Conservation (phyloP, 2,329 filamentous ascomycete species). For the Amauroascus verrucosus region DNA sequence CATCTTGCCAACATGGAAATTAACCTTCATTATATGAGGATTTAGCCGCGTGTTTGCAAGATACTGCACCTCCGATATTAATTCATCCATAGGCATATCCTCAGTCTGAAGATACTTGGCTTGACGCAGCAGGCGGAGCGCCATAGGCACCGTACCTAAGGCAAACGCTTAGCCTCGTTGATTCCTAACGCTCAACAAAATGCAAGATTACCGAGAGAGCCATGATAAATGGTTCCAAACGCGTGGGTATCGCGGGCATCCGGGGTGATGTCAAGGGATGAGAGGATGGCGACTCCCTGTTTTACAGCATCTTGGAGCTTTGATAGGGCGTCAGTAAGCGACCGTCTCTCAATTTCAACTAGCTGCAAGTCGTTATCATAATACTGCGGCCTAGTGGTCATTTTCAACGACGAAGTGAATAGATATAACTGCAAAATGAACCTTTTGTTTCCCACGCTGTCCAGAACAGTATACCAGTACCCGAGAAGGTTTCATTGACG, state of each 20-base stretch:
- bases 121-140: constrained; percentile 32
- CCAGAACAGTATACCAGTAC: too few species aligned
- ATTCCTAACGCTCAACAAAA: neutral
- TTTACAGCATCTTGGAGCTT: constrained; percentile 25
- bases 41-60: constrained; percentile 23
- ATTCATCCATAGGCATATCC: constrained; percentile 2
- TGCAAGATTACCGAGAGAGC: constrained; percentile 24
- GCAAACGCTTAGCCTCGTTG: neutral
- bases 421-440: neutral
- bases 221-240: constrained; percentile 25
- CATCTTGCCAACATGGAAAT: constrained; percentile 17
- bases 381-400: constrained; percentile 19
- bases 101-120: constrained; percentile 20
- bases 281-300: constrained; percentile 23
- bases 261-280: constrained; percentile 19
- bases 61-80: constrained; percentile 21
- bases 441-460: too few species aligned
- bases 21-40: constrained; percentile 13
- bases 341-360: constrained; percentile 16
- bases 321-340: constrained; percentile 19
- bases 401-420: too few species aligned
- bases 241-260: constrained; percentile 19
- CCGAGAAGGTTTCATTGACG: neutral
- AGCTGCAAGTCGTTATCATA: constrained; percentile 23
- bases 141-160: constrained; percentile 30